phyloP scores from a whole-genome alignment of 257 asterid genomes.

The Ligustrum vulgare region DNA sequence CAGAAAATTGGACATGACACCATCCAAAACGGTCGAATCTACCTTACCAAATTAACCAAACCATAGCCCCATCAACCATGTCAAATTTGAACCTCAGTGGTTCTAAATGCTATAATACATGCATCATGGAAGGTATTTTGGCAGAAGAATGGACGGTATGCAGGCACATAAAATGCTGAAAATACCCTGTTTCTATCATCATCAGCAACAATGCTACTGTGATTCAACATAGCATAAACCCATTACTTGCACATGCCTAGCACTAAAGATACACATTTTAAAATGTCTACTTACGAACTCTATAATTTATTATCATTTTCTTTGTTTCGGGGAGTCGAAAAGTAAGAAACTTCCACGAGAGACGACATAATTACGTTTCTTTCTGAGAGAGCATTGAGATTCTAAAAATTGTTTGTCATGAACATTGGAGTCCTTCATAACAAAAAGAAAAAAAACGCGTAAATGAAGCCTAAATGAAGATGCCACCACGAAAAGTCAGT shows the following conservation, averaged over 20 bases:
- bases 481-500: constrained; percentile 32
- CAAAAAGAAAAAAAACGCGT: constrained; percentile 12
- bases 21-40: not conserved
- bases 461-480: constrained; percentile 19
- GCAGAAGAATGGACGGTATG: not conserved
- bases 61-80: not conserved
- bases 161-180: not conserved
- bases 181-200: not conserved
- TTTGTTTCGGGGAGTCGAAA: constrained; percentile 8
- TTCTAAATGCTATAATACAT: not conserved
- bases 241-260: not conserved
- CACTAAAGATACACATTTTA: not conserved
- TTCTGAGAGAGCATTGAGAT: not conserved
- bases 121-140: not conserved
- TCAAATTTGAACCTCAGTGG: not conserved
- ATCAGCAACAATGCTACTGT: not conserved
- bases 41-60: not conserved
- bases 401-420: constrained; percentile 3
- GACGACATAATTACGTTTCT: constrained; percentile 1
- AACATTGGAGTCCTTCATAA: constrained; percentile 15
- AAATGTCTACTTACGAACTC: constrained; percentile 15
- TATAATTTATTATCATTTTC: constrained; percentile 11
- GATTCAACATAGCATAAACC: not conserved
- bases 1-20: not conserved
- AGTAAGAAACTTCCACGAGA: constrained; percentile 9